Base-by-base conservation (phyloP, 345 rosid species). In the Turnera subulata region DNA sequence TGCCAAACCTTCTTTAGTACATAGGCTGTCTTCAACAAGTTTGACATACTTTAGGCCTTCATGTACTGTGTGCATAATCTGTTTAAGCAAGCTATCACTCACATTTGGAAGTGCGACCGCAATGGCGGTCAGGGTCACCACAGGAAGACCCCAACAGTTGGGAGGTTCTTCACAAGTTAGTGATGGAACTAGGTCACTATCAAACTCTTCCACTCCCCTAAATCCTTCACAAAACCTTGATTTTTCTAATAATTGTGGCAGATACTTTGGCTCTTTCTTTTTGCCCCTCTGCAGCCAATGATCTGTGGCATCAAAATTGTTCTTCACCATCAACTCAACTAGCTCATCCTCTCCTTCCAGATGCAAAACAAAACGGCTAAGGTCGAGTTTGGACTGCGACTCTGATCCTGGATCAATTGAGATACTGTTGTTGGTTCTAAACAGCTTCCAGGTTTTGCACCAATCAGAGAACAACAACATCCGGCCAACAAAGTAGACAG, bases 271-370 rank as follows among this genome's bases (percentile, higher is more conserved):
- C 53, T 85, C 82, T 16, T 70, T 58, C 67, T 61, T 79, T 62
- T 70, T 60, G 0, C 91, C 96, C 46, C 61, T 82, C 57, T 46
- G 60, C 58, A 84, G 75, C 85, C 84, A 83, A 46, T 73, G 76
- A 58, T 74, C 72, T 10, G 87, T 84, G 22, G 95, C 82, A 52
- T 79, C 79, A 6, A 83, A 39, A 54, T 86, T 92, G n/a, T 73
- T 63, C 69, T 69, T 67, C 71, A 75, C 73, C 81, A 86, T 86
- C 49, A 75, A 1, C 7, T 75, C 65, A 53, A 83, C 86, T 33
- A 89, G 74, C 45, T 74, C 76, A 12, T 78, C 73, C 76, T 93
- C 99, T 5, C 90, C 97, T 80, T 93, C 96, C 38, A 93, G 91
- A 70, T 83, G 79, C 75, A 93, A 53, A 56, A 89, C 97, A 63